phyloP scores from a whole-genome alignment of 2,329 filamentous ascomycete species.

The Podosphaera leucotricha region DNA sequence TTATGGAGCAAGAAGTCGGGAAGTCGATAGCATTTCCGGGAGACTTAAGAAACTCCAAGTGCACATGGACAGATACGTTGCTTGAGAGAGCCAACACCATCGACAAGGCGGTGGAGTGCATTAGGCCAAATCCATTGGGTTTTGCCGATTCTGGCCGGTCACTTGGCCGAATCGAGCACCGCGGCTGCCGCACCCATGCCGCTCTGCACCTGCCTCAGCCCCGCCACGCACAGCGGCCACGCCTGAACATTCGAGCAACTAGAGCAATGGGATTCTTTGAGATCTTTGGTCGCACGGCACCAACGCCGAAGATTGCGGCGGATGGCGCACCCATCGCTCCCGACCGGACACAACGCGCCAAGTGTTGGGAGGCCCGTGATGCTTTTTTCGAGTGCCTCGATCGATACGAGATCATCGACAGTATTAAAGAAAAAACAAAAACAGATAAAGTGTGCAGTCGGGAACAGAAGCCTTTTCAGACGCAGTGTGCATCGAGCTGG shows the following conservation, averaged over 20 bases:
- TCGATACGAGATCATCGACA: constrained; percentile 56
- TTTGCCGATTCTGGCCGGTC: no score
- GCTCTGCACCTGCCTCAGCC: no score
- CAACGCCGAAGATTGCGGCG: constrained; percentile 23
- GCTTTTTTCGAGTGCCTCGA: constrained; percentile 75
- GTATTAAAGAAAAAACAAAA: constrained; percentile 31
- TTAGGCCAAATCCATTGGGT: not conserved
- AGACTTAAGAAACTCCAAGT: no score
- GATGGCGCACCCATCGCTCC: constrained; percentile 52
- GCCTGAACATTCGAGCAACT: no score
- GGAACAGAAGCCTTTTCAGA: constrained; percentile 47
- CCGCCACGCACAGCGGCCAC: no score
- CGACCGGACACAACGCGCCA: constrained; percentile 55
- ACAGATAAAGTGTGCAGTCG: constrained; percentile 32
- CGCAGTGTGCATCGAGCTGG: constrained; percentile 76
- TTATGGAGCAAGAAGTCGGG: not conserved
- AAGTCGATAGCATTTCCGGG: not conserved
- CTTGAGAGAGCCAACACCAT: no score
- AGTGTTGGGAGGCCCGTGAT: constrained; percentile 82
- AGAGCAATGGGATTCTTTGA: constrained; percentile 29
- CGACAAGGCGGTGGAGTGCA: not conserved
- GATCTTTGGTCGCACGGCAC: constrained; percentile 14
- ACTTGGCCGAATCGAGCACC: no score
- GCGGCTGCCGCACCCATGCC: no score
- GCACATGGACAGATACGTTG: no score